Conservation (phyloP, 106 monocot genomes). For the Allium sativum region DNA sequence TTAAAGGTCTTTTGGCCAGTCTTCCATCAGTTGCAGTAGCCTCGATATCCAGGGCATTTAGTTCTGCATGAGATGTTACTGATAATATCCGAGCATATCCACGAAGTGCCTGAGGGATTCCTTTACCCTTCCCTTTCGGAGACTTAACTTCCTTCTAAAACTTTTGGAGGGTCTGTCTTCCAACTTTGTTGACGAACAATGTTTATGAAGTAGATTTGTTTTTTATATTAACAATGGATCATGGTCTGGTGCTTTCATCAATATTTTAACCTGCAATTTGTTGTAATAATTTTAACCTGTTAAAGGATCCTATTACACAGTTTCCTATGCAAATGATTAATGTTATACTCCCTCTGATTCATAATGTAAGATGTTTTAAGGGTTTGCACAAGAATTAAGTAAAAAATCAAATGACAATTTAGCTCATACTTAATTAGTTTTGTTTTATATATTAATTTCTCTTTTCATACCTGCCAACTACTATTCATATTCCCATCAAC, state of each 20-base stretch:
- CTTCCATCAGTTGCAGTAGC: constrained; percentile 67
- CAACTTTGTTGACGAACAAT: constrained; percentile 18
- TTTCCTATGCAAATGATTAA: background rate
- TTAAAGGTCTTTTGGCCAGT: constrained; percentile 57
- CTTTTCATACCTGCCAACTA: too few species aligned
- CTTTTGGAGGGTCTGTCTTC: constrained; percentile 8
- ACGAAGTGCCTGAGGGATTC: constrained; percentile 62
- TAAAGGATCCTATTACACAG: background rate
- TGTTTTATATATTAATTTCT: too few species aligned
- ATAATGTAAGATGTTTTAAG: too few species aligned
- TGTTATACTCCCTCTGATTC: too few species aligned
- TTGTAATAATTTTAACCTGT: background rate
- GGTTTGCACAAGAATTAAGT: too few species aligned
- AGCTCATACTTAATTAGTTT: too few species aligned
- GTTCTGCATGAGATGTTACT: constrained; percentile 50
- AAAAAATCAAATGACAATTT: too few species aligned
- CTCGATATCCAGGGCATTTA: constrained; percentile 52
- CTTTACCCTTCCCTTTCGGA: constrained; percentile 43
- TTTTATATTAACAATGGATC: constrained; percentile 49
- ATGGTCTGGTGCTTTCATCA: constrained; percentile 36
- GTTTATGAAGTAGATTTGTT: constrained; percentile 33
- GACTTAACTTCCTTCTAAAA: constrained; percentile 40
- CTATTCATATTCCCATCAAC: too few species aligned
- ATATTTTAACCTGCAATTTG: constrained; percentile 56
- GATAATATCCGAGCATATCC: constrained; percentile 70